Base-by-base conservation (phyloP, 2,329 filamentous ascomycete genomes). In the Fusarium sp. region DNA sequence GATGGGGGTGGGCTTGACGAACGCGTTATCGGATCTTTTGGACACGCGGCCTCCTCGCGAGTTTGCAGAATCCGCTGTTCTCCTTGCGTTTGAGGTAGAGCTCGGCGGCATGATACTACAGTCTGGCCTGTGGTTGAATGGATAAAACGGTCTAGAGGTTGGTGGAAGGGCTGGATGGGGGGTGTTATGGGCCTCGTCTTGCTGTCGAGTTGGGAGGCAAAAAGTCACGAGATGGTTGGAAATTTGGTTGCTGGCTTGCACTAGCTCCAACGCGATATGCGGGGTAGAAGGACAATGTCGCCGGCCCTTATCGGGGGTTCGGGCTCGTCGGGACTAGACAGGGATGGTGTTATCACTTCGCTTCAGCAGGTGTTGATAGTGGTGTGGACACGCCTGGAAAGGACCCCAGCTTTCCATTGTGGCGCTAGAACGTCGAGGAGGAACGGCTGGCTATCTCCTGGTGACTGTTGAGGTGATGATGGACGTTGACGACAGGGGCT, bases 21-120 rank as follows among this genome's bases (percentile, higher is more conserved):
- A 78, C 77, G 77, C 77, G 67, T 78, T 78, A 59, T 77, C 77
- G 24, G 77, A 78, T 61, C 77, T 68, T 43, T 78, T 78, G 1
- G 77, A 75, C 2, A 78, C 77, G n/a, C 77, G 72, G 11, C 75
- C 74, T 37, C 68, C 64, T 22, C 62, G 57, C 52, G 60, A 45
- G n/a, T 68, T 72, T 27, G 52, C 50, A 16, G 69, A 67, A 20
- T 76, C 70, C 11, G 64, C 63, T 4, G 71, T 35, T 57, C 75
- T 75, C 31, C 75, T 67, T 14, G 65, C 24, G 31, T 77, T 74
- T 4, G 73, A 71, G 33, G 69, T 67, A 7, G 76, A 63, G 43
- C 64, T 67, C 33, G 76, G 68, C 7, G 77, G 70, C 77, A 78
- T 78, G 11, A 11, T 29, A 31, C 9, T 31, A 20, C 16, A 11